These are phyloP conservation scores for Fusarium clavum DNA, from an alignment of 2,329 filamentous ascomycete genomes.

Conservation along the genomic window DNA sequence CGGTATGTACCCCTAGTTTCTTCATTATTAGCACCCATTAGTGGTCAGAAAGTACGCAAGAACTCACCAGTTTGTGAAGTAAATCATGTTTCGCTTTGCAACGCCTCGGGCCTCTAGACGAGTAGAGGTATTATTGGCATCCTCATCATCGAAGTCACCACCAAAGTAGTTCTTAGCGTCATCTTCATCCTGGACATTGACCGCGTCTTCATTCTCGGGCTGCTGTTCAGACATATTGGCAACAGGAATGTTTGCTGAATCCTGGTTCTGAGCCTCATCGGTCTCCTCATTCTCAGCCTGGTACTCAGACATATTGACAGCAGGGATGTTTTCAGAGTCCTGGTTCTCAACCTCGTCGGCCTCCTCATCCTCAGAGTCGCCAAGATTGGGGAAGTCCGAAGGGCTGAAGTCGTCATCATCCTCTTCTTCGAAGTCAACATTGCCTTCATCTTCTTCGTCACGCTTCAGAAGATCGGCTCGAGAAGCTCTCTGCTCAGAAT, in stretches of 20 bases:
- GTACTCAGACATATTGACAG: neutral
- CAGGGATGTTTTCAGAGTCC: neutral
- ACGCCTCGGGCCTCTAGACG: constrained; percentile 29
- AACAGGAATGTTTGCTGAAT: neutral
- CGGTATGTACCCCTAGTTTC: constrained; percentile 74
- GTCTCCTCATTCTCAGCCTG: neutral
- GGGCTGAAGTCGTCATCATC: constrained; percentile 10
- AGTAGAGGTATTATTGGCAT: constrained; percentile 14
- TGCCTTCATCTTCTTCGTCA: constrained; percentile 3
- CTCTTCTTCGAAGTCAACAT: constrained; percentile 22
- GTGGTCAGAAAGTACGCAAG: neutral
- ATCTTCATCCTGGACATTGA: neutral
- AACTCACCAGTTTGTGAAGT: constrained; percentile 66
- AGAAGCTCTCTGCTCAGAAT: constrained; percentile 1
- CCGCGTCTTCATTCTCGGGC: constrained; percentile 1
- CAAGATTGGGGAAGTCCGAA: constrained; percentile 19
- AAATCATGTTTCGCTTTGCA: constrained; percentile 57
- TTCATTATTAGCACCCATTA: constrained; percentile 45
- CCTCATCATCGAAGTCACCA: constrained; percentile 17
- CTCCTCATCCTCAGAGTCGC: constrained; percentile 10
- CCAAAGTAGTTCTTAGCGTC: constrained; percentile 21
- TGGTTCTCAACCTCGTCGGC: neutral
- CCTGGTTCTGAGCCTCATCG: neutral
- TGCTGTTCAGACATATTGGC: constrained; percentile 1
- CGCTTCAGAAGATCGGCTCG: constrained; percentile 15